phyloP scores from a whole-genome alignment of 169 alveolate genomes.

The Plasmodium relictum region DNA sequence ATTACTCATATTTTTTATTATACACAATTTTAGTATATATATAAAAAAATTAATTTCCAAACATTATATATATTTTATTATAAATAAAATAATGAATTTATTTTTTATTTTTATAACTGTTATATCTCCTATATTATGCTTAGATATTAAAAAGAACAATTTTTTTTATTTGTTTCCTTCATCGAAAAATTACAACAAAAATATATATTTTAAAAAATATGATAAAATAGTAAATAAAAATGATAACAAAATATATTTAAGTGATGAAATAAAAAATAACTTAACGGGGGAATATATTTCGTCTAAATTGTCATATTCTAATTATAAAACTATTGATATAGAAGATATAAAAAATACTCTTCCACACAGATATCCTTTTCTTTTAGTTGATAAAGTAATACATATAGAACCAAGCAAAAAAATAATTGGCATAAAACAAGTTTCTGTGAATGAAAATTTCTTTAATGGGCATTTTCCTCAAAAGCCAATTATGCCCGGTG shows the following conservation, averaged over 20 bases:
- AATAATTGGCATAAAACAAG: slow-evolving; percentile 81
- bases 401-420: slow-evolving; percentile 76
- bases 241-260: background rate
- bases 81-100: background rate
- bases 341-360: slow-evolving; percentile 77
- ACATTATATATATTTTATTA: background rate
- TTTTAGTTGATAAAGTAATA: slow-evolving; percentile 82
- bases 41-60: background rate
- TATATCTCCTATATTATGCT: background rate
- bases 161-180: slow-evolving; percentile 25
- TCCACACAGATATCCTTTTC: slow-evolving; percentile 84
- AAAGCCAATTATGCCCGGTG: slow-evolving; percentile 83
- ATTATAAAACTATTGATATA: slow-evolving; percentile 38
- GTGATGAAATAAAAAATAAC: slow-evolving; percentile 5
- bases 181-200: background rate
- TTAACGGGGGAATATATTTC: slow-evolving; percentile 31
- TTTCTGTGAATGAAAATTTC: slow-evolving; percentile 79
- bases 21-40: background rate
- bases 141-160: slow-evolving; percentile 7
- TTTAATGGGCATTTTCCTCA: slow-evolving; percentile 85
- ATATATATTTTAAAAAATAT: slow-evolving; percentile 8
- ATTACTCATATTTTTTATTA: no score
- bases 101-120: slow-evolving; percentile 3
- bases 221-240: slow-evolving; percentile 6
- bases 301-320: slow-evolving; percentile 5